phyloP scores from a whole-genome alignment of 2,329 filamentous ascomycete genomes.

The Drechslerella coelobrocha region DNA sequence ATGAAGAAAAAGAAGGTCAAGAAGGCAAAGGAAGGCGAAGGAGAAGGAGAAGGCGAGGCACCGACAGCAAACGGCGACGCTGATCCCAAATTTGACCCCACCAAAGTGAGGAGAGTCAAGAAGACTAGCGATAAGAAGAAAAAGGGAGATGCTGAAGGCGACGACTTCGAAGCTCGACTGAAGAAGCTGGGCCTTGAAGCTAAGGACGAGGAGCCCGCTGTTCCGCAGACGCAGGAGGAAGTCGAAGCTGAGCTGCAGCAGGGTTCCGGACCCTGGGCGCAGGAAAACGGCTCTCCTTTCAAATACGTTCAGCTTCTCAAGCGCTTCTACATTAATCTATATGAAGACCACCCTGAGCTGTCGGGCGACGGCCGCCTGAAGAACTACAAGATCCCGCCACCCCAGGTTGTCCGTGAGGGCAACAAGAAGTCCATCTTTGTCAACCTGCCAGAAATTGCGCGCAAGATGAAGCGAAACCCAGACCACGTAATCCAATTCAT shows the following conservation, averaged over 20 bases:
- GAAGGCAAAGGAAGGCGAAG: constrained; percentile 65
- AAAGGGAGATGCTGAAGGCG: constrained; percentile 62
- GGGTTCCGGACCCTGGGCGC: constrained; percentile 88
- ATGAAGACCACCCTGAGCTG: constrained; percentile 96
- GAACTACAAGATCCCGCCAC: constrained; percentile 98
- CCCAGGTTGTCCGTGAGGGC: constrained; percentile 98
- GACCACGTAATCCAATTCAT: constrained; percentile 97
- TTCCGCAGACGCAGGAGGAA: constrained; percentile 65
- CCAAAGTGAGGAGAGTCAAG: constrained; percentile 71
- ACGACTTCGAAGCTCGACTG: constrained; percentile 62
- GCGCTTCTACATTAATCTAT: constrained; percentile 92
- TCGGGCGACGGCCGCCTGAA: constrained; percentile 79
- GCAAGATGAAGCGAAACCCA: constrained; percentile 98
- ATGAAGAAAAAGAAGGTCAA: constrained; percentile 52
- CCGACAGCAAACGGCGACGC: constrained; percentile 79
- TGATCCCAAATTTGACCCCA: constrained; percentile 73
- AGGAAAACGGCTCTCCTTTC: constrained; percentile 78
- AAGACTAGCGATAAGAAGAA: constrained; percentile 53
- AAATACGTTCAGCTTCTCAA: constrained; percentile 83
- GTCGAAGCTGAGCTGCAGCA: constrained; percentile 77
- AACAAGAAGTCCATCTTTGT: constrained; percentile 99
- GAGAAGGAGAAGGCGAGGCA: constrained; percentile 73
- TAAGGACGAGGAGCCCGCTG: constrained; percentile 65
- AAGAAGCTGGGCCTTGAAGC: constrained; percentile 64
- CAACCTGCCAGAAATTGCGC: constrained; percentile 98